Base-by-base conservation (phyloP, 106 monocot genomes). In the Narthecium ossifragum region DNA sequence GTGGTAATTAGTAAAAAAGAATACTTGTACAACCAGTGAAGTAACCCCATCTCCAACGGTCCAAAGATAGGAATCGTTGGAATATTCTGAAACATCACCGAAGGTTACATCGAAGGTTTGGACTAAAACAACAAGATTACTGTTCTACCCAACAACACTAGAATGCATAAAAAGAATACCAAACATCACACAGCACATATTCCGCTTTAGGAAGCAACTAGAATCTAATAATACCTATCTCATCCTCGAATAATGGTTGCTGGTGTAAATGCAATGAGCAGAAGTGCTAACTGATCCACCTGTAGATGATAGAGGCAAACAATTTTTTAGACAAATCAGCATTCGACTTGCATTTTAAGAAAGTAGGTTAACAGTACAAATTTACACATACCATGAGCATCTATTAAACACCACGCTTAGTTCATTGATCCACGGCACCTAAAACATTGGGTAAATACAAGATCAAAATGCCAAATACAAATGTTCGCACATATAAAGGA, bases 381-480 rank as follows among this genome's bases (percentile, higher is more conserved):
- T 1, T 1, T 8, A 34, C 1, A 18, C 28, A 15, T 11, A 38
- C 27, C 13, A 61, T 18, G 6, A 0, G 17, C 13, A 23, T 27
- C 6, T 45, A 28, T 18, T 26, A 17, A 13, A 27, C 4, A 30
- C 30, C 3, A 17, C 14, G 17, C 46, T 46, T 61, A 61, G n/a
- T 61, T 61, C 61, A 61, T 61, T 45, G 61, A 61, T 27, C 61
- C 61, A 29, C 61, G 75, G 27, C 85, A 85, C 66, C 85, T 85
- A 53, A 15, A 69, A 17, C 45, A 71, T 22, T n/a, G n/a, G 53
- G 38, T 18, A 63, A 50, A 43, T 14, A 51, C 31, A 34, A 60
- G 11, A 26, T 30, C 18, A 62, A 32, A 17, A 18, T 21, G 8
- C 18, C 48, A n/a, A 1, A n/a, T 6, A 51, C 32, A 51, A 26